Evolutionary conservation across 768 basidiomycete species (phyloP), one percentile per base, ranked within the genome.

Genomic region (Lenzites betulinus): DNA sequence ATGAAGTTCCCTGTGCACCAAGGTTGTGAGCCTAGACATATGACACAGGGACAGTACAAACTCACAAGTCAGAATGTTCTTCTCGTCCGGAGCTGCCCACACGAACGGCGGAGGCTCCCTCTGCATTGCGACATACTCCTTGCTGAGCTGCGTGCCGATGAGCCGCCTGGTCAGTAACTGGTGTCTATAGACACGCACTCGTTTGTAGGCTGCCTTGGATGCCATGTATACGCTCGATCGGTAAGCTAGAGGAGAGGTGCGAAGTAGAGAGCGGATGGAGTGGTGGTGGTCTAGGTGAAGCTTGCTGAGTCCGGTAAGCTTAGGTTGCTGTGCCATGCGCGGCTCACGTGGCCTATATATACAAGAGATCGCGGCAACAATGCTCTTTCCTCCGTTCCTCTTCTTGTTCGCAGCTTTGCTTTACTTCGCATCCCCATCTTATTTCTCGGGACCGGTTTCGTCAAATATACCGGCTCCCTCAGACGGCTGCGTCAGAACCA

Each of bases 41-140:
- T 23, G 63, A 47, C 15, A 30, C 20, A 26, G 50, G 8, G 26
- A 50, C 56, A 36, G 52, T 33, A 4, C 49, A 16, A 18, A 81
- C 94, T 75, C 72, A 97, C 95, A 98, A 56, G 85, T 94, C 51
- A 98, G 74, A 67, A 98, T 95, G 74, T 98, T 96, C 87, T 95
- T 95, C 83, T 98, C 96, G 69, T 97, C 95, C 15, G 96, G 96
- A 30, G 83, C 83, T 39, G 96, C 95, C 89, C 92, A 95, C 22
- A 98, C 88, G 74, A 95, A 98, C 61, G 96, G 96, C 1, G 96
- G 96, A 15, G 96, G 93, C 62, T 91, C 88, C 70, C 78, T 89
- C 77, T 96, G 93, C 92, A 98, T 96, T 50, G 83, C 79, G 68
- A 91, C 84, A 76, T 89, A 95, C 79, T 98, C 95, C 76, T 96